Percentiles rank a stretch among this genome's conserved stretches.
These are phyloP conservation scores for Cystobasidiaceae sp. DNA, from an alignment of 1,284 basidiomycete species.

Conservation along the genomic window DNA sequence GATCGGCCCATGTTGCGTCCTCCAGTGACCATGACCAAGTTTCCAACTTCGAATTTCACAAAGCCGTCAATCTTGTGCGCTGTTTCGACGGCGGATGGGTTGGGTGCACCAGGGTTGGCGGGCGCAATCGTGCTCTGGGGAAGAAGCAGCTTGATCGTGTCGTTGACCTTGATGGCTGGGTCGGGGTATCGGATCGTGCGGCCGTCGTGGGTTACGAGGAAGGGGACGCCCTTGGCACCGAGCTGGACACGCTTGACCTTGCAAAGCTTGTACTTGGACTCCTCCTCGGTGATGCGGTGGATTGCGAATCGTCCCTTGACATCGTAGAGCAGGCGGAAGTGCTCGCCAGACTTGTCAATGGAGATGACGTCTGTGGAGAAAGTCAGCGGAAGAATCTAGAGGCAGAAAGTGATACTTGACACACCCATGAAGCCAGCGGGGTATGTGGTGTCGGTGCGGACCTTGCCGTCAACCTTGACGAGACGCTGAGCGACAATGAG, in stretches of 20 bases:
- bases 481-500: slow-evolving; percentile 92
- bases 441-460: slow-evolving; percentile 95
- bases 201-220: slow-evolving; percentile 98
- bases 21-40: slow-evolving; percentile 96
- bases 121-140: slow-evolving; percentile 49
- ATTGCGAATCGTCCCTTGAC: slow-evolving; percentile 99
- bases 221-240: slow-evolving; percentile 89
- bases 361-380: slow-evolving; percentile 74
- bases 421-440: slow-evolving; percentile 95
- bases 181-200: slow-evolving; percentile 99
- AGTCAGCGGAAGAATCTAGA: background rate
- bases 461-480: slow-evolving; percentile 98
- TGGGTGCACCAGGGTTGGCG: slow-evolving; percentile 27
- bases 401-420: slow-evolving; percentile 42
- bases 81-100: slow-evolving; percentile 30
- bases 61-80: slow-evolving; percentile 77
- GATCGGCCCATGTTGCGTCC: slow-evolving; percentile 99
- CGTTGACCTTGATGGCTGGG: slow-evolving; percentile 91
- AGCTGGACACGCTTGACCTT: slow-evolving; percentile 91
- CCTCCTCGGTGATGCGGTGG: slow-evolving; percentile 98
- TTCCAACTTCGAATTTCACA: slow-evolving; percentile 95
- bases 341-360: slow-evolving; percentile 97
- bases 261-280: slow-evolving; percentile 95
- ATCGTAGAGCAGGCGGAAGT: slow-evolving; percentile 99
- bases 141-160: slow-evolving; percentile 96